Conservation (phyloP, 345 rosid species). For the Brassica incana region DNA sequence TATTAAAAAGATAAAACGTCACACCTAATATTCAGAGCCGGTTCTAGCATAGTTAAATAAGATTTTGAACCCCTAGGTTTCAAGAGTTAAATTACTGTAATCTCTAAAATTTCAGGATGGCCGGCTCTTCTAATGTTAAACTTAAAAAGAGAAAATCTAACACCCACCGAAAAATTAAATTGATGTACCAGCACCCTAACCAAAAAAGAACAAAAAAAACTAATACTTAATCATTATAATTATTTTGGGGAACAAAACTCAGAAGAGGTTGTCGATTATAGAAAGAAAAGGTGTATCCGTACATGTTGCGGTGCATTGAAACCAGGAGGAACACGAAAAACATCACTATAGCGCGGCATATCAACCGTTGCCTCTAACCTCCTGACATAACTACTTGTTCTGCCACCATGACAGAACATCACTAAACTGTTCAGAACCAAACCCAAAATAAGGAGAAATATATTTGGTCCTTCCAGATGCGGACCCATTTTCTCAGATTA, state of each 20-base stretch:
- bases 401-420: slow-evolving; percentile 60
- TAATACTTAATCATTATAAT: neutral
- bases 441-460: slow-evolving; percentile 33
- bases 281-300: neutral
- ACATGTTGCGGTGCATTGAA: slow-evolving; percentile 96
- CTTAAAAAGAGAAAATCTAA: neutral
- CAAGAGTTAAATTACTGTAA: neutral
- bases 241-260: neutral
- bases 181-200: neutral
- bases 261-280: neutral
- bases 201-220: neutral
- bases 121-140: neutral
- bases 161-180: neutral
- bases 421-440: slow-evolving; percentile 43
- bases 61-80: neutral
- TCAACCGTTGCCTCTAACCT: slow-evolving; percentile 50
- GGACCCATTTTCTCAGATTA: slow-evolving; percentile 15
- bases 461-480: slow-evolving; percentile 1
- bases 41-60: neutral
- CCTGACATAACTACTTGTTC: slow-evolving; percentile 62
- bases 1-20: neutral
- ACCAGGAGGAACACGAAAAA: slow-evolving; percentile 64
- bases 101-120: neutral
- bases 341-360: slow-evolving; percentile 81
- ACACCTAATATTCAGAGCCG: neutral